Evolutionary conservation across 2,329 filamentous ascomycete species (phyloP).

Genomic region (Xylaria sp.): DNA sequence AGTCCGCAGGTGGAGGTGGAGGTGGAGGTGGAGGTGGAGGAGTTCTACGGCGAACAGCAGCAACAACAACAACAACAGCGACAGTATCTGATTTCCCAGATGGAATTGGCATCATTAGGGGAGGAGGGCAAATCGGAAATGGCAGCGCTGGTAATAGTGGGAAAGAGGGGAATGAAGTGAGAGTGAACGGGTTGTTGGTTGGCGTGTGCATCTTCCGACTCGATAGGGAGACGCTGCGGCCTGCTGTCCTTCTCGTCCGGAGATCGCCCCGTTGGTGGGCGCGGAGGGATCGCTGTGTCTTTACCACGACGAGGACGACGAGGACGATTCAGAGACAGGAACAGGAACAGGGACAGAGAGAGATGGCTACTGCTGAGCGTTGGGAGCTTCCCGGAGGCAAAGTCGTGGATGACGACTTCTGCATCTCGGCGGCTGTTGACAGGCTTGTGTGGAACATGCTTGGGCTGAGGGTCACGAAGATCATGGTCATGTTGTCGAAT

Average conservation of each 20-base stretch:
- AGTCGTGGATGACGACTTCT: conserved; percentile 37
- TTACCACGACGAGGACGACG: background rate
- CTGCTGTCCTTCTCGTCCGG: conserved; percentile 36
- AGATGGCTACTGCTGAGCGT: too few relatives aligned
- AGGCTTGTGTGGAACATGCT: conserved; percentile 36
- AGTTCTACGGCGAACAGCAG: too few relatives aligned
- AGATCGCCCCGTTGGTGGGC: conserved; percentile 23
- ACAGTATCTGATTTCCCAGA: too few relatives aligned
- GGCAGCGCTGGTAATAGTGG: too few relatives aligned
- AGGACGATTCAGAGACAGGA: background rate
- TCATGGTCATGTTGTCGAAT: conserved; percentile 35
- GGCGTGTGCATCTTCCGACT: conserved; percentile 40
- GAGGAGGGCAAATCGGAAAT: too few relatives aligned
- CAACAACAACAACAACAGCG: too few relatives aligned
- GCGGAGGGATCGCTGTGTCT: background rate
- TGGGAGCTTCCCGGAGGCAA: conserved; percentile 39
- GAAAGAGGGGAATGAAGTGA: too few relatives aligned
- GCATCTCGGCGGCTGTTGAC: conserved; percentile 39
- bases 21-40: too few relatives aligned
- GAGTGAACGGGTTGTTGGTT: conserved; percentile 31
- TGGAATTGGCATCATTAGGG: too few relatives aligned
- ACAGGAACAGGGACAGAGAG: too few relatives aligned
- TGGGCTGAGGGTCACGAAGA: conserved; percentile 33
- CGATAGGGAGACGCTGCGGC: conserved; percentile 33
- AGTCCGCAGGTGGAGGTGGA: too few relatives aligned